phyloP scores from a whole-genome alignment of 805 yeast genomes.

The Kockiozyma suomiensis region DNA sequence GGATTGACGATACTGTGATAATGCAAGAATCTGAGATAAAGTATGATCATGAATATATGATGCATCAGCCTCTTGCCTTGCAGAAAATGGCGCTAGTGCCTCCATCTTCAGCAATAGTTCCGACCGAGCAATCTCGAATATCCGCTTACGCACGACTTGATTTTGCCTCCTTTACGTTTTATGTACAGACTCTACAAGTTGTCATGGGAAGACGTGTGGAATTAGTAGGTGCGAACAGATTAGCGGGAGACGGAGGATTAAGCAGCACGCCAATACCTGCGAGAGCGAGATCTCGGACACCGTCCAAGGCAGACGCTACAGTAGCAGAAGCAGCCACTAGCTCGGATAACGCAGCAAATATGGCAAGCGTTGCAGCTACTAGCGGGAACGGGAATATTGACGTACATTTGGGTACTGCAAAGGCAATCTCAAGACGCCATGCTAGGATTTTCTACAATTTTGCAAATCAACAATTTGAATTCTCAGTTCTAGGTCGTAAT shows the following conservation, averaged over 20 bases:
- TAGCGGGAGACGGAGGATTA: not conserved
- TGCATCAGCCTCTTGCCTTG: not conserved
- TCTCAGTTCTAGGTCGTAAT: conserved; percentile 88
- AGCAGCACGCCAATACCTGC: conserved; percentile 2
- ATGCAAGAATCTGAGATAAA: not conserved
- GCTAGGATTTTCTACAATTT: conserved; percentile 96
- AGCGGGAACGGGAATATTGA: conserved; percentile 57
- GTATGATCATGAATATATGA: not conserved
- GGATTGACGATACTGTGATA: not conserved
- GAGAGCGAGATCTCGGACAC: conserved; percentile 21
- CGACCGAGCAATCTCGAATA: conserved; percentile 39
- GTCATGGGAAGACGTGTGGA: conserved; percentile 88
- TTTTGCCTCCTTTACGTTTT: conserved; percentile 89
- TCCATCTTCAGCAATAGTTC: not conserved
- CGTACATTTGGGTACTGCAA: conserved; percentile 88
- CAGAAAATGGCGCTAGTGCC: conserved; percentile 1
- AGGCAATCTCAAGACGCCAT: conserved; percentile 91
- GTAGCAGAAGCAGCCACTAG: not conserved
- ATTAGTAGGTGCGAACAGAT: conserved; percentile 48
- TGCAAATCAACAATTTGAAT: conserved; percentile 91
- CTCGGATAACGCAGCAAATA: not conserved
- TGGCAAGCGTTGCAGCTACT: not conserved
- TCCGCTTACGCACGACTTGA: conserved; percentile 62
- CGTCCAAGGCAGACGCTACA: conserved; percentile 2
- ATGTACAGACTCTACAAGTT: conserved; percentile 94